Conservation (phyloP, 371 early-diverging fungal species). For the Sporodiniella umbellata region DNA sequence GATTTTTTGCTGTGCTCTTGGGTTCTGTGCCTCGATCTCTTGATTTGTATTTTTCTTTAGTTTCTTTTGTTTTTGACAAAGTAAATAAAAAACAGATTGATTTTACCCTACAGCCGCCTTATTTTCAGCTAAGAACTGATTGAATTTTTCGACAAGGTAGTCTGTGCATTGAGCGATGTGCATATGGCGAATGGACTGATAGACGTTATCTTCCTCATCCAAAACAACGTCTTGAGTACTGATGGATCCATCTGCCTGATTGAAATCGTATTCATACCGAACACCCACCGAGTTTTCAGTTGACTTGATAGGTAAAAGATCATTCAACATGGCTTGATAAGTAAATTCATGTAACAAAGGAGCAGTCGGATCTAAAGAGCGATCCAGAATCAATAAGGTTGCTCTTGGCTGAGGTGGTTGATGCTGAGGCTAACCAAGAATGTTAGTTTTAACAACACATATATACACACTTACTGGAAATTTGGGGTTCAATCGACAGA, state of each 20-base stretch:
- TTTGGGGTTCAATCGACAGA: constrained; percentile 53
- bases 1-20: constrained; percentile 60
- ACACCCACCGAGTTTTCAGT: constrained; percentile 53
- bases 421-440: constrained; percentile 38
- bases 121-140: constrained; percentile 69
- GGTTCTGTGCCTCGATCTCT: constrained; percentile 23
- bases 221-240: constrained; percentile 58
- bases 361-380: constrained; percentile 81
- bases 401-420: constrained; percentile 59
- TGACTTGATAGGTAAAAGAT: constrained; percentile 70
- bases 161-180: constrained; percentile 93
- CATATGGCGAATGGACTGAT: constrained; percentile 81
- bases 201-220: constrained; percentile 79
- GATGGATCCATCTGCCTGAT: constrained; percentile 42
- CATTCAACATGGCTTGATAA: constrained; percentile 93
- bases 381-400: constrained; percentile 86
- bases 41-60: no score
- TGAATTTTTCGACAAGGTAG: constrained; percentile 77
- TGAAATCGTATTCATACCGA: constrained; percentile 59
- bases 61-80: not conserved
- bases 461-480: constrained; percentile 44
- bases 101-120: constrained; percentile 49
- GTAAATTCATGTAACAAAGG: constrained; percentile 94
- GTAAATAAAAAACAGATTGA: not conserved
- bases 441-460: not conserved